Evolutionary conservation across 1,284 basidiomycete species (phyloP).

Genomic region (Ustilago trichophora): DNA sequence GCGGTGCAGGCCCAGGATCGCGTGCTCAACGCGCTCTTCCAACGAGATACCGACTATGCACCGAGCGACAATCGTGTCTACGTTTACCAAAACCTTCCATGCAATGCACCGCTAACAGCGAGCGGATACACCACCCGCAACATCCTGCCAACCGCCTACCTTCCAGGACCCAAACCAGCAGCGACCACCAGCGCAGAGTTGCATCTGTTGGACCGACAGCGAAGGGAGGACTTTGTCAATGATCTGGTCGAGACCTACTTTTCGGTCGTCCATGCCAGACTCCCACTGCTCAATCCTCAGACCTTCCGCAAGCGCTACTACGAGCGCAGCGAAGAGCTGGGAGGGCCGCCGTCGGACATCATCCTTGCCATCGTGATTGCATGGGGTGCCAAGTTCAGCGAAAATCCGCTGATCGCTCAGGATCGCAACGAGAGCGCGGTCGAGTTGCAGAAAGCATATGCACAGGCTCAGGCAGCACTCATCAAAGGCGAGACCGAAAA

Average conservation of each 20-base stretch:
- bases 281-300: constrained; percentile 50
- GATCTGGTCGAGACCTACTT: constrained; percentile 57
- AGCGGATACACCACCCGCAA: constrained; percentile 27
- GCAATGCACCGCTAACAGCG: constrained; percentile 16
- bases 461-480: constrained; percentile 38
- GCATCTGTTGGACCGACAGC: constrained; percentile 37
- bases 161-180: constrained; percentile 34
- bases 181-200: constrained; percentile 44
- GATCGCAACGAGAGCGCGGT: constrained; percentile 76
- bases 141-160: constrained; percentile 27
- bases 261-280: constrained; percentile 48
- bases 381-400: constrained; percentile 90
- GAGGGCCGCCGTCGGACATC: constrained; percentile 71
- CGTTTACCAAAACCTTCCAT: constrained; percentile 20
- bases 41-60: constrained; percentile 33
- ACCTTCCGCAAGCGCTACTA: constrained; percentile 45
- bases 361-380: constrained; percentile 87
- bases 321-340: constrained; percentile 31
- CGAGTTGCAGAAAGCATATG: constrained; percentile 37
- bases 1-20: constrained; percentile 29
- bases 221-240: constrained; percentile 47
- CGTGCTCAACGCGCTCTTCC: constrained; percentile 40
- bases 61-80: constrained; percentile 21
- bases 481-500: constrained; percentile 39
- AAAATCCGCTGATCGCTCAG: constrained; percentile 79